Evolutionary conservation across 2,329 filamentous ascomycete species (phyloP).

Genomic region (Seiridium cupressi): DNA sequence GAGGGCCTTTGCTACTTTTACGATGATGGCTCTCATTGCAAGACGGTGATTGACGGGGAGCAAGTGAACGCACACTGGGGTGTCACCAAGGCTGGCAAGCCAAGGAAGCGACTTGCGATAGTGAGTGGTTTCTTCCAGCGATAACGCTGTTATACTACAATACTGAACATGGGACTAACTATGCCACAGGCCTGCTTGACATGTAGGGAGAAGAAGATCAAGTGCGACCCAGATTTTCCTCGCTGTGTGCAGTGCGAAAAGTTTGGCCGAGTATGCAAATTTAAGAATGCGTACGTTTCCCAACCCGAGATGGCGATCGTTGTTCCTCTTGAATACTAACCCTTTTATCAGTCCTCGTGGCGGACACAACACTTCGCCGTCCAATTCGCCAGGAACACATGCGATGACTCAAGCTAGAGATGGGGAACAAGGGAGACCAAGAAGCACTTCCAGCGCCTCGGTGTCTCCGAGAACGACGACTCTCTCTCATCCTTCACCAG

Average conservation of each 20-base stretch:
- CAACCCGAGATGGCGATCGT: not conserved
- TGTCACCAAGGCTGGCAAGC: slow-evolving; percentile 90
- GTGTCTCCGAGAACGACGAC: slow-evolving; percentile 44
- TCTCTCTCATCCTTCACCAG: slow-evolving; percentile 24
- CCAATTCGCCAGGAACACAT: slow-evolving; percentile 49
- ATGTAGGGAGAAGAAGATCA: slow-evolving; percentile 96
- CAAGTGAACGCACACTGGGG: slow-evolving; percentile 90
- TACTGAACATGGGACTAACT: not conserved
- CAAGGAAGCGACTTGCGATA: slow-evolving; percentile 84
- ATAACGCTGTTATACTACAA: not conserved
- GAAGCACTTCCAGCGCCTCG: slow-evolving; percentile 45
- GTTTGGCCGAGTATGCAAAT: slow-evolving; percentile 81
- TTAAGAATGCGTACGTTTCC: slow-evolving; percentile 75
- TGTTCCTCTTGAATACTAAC: not conserved
- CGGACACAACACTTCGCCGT: slow-evolving; percentile 56
- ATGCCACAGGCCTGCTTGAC: slow-evolving; percentile 61
- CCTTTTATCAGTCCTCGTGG: slow-evolving; percentile 48
- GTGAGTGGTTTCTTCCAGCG: slow-evolving; percentile 26
- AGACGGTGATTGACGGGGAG: slow-evolving; percentile 81
- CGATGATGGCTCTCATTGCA: slow-evolving; percentile 80
- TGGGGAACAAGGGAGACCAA: slow-evolving; percentile 35
- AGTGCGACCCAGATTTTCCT: slow-evolving; percentile 85
- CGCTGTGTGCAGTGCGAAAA: slow-evolving; percentile 92
- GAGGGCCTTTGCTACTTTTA: slow-evolving; percentile 85
- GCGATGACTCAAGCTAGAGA: slow-evolving; percentile 27